phyloP scores from a whole-genome alignment of 2,329 filamentous ascomycete genomes.

The Cercospora beticola region DNA sequence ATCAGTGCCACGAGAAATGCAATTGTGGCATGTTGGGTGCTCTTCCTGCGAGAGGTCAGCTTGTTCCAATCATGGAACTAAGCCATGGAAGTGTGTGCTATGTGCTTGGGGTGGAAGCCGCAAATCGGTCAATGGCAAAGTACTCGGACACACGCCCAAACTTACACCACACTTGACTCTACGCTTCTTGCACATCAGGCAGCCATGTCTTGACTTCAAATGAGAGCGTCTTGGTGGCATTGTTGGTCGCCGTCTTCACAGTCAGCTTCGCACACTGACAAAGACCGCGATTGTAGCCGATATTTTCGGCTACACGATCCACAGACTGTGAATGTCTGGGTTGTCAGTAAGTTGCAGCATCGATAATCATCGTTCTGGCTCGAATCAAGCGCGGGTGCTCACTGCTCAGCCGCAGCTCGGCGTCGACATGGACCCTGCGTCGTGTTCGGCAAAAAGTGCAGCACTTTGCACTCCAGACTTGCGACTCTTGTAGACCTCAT shows the following conservation, averaged over 20 bases:
- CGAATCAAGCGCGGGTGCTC: background rate
- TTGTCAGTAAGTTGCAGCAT: background rate
- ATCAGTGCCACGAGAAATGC: conserved; percentile 14
- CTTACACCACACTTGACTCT: conserved; percentile 18
- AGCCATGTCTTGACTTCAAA: conserved; percentile 20
- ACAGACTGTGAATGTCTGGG: background rate
- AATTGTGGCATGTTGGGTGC: conserved; percentile 19
- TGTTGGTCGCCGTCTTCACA: background rate
- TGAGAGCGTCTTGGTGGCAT: conserved; percentile 22
- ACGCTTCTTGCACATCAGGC: conserved; percentile 21
- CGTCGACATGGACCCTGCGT: background rate
- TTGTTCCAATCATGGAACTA: background rate
- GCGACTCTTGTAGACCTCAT: no score
- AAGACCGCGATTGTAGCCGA: background rate
- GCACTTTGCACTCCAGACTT: background rate
- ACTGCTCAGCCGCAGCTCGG: background rate
- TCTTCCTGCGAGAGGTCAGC: conserved; percentile 10
- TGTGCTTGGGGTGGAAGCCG: background rate
- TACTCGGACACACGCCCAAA: background rate
- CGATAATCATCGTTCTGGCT: background rate
- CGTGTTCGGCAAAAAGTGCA: background rate
- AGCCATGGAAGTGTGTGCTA: no score
- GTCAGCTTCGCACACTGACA: background rate
- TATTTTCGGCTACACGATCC: background rate
- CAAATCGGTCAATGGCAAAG: background rate